phyloP scores from a whole-genome alignment of 2,329 filamentous ascomycete species.

The Calonectria pauciramosa region DNA sequence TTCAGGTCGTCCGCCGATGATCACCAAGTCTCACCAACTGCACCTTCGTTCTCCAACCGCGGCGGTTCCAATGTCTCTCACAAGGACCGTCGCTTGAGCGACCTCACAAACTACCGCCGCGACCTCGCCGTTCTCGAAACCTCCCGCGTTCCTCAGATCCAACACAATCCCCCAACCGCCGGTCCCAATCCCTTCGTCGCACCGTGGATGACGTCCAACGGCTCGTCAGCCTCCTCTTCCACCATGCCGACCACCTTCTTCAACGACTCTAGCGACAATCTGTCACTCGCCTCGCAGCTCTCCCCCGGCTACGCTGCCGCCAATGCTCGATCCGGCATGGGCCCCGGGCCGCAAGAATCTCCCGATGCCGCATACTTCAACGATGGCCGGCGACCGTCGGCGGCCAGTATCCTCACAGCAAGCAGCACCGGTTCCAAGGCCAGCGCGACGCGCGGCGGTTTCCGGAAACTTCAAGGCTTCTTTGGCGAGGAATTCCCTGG shows the following conservation, averaged over 20 bases:
- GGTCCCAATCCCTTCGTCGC: slow-evolving; percentile 67
- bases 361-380: slow-evolving; percentile 71
- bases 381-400: slow-evolving; percentile 87
- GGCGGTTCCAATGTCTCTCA: slow-evolving; percentile 58
- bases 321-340: slow-evolving; percentile 46
- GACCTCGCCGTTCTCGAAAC: slow-evolving; percentile 78
- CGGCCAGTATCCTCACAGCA: slow-evolving; percentile 83
- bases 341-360: slow-evolving; percentile 69
- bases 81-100: slow-evolving; percentile 69
- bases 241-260: slow-evolving; percentile 73
- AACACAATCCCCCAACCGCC: slow-evolving; percentile 64
- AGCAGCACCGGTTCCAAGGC: slow-evolving; percentile 88
- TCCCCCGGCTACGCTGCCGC: slow-evolving; percentile 76
- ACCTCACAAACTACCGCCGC: slow-evolving; percentile 79
- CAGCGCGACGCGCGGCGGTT: slow-evolving; percentile 77
- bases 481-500: slow-evolving; percentile 91
- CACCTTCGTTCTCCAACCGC: slow-evolving; percentile 59
- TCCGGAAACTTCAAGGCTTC: slow-evolving; percentile 90
- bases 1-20: slow-evolving; percentile 53
- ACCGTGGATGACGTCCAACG: slow-evolving; percentile 69
- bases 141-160: slow-evolving; percentile 71
- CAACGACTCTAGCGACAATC: slow-evolving; percentile 81
- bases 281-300: slow-evolving; percentile 73
- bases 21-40: slow-evolving; percentile 64
- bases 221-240: slow-evolving; percentile 53